These are phyloP conservation scores for Poa annua DNA, from an alignment of 176 grass and related monocot species.

Conservation along the genomic window DNA sequence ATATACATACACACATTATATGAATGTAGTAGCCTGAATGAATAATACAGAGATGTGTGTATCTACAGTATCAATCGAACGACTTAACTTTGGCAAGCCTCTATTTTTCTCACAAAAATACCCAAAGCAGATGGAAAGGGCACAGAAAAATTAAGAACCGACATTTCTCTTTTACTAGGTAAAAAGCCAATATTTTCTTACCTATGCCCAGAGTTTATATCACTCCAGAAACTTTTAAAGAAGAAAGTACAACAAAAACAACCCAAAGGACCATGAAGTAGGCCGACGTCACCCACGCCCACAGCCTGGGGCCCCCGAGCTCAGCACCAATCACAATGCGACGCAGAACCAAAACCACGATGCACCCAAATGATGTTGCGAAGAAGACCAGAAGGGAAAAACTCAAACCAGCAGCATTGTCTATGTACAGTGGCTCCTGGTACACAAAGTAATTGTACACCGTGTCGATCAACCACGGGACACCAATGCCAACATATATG, in stretches of 20 bases:
- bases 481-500: slow-evolving; percentile 87
- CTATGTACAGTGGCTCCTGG: slow-evolving; percentile 70
- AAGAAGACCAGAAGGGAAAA: slow-evolving; percentile 93
- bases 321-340: slow-evolving; percentile 73
- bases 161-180: background rate
- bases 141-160: background rate
- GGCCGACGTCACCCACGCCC: slow-evolving; percentile 71
- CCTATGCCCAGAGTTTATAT: slow-evolving; percentile 40
- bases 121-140: background rate
- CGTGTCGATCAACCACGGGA: slow-evolving; percentile 82
- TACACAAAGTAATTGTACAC: slow-evolving; percentile 81
- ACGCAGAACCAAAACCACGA: slow-evolving; percentile 68
- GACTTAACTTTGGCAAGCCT: background rate
- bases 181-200: background rate
- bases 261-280: slow-evolving; percentile 91
- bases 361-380: slow-evolving; percentile 73
- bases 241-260: slow-evolving; percentile 79
- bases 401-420: slow-evolving; percentile 77
- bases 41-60: slow-evolving; percentile 1
- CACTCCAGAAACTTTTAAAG: slow-evolving; percentile 70
- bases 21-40: slow-evolving; percentile 14
- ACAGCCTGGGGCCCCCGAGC: slow-evolving; percentile 79
- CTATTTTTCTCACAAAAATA: background rate
- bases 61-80: slow-evolving; percentile 16
- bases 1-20: background rate